Conservation (phyloP, 306 rosid species). For the Mucuna pruriens region DNA sequence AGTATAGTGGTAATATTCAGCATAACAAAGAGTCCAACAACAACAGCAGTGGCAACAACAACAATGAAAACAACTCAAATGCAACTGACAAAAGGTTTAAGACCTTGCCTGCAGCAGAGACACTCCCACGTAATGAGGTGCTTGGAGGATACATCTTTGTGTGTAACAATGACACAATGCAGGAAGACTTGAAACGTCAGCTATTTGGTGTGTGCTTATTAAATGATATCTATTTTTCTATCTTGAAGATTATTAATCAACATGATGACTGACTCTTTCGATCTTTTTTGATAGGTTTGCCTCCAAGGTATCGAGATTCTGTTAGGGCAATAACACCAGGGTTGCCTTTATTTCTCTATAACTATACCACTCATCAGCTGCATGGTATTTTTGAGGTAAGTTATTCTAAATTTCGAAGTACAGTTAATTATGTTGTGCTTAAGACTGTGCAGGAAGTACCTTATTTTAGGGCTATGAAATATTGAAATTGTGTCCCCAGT, state of each 20-base stretch:
- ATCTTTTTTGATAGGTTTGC: conserved; percentile 67
- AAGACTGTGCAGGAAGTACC: conserved; percentile 8
- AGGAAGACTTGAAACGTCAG: conserved; percentile 96
- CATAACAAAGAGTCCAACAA: conserved; percentile 69
- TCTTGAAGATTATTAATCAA: conserved; percentile 10
- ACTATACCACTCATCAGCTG: conserved; percentile 94
- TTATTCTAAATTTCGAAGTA: conserved; percentile 20
- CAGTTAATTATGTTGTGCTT: conserved; percentile 23
- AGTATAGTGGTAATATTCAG: conserved; percentile 64
- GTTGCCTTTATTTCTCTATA: conserved; percentile 88
- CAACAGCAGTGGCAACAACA: conserved; percentile 48
- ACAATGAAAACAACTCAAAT: conserved; percentile 49
- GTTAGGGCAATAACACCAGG: conserved; percentile 98
- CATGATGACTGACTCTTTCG: conserved; percentile 24
- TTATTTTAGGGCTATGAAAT: conserved; percentile 1
- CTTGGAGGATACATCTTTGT: conserved; percentile 99
- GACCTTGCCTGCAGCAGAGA: conserved; percentile 97
- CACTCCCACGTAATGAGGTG: conserved; percentile 96
- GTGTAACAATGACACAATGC: conserved; percentile 98
- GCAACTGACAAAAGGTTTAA: conserved; percentile 91
- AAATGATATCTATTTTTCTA: neutral
- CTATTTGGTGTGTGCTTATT: conserved; percentile 64
- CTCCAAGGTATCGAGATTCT: conserved; percentile 96
- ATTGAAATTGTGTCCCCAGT: neutral
- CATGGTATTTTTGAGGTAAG: conserved; percentile 96